Conservation (phyloP, 73 alveolate genomes). For the Stentor coeruleus region DNA sequence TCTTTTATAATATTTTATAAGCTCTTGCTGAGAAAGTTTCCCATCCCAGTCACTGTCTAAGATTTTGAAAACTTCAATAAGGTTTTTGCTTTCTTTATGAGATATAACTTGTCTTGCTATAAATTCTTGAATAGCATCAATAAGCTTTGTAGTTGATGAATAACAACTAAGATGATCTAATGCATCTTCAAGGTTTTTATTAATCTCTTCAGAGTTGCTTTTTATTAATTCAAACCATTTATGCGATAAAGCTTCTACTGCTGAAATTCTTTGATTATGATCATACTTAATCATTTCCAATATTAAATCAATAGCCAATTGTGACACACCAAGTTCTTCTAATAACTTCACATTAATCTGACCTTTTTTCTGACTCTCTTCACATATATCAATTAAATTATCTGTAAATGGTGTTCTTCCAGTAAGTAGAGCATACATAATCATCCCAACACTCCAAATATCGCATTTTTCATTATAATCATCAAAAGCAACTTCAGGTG, state of each 20-base stretch:
- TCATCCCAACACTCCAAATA: slow-evolving; percentile 16
- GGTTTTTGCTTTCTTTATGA: not conserved
- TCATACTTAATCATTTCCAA: slow-evolving; percentile 71
- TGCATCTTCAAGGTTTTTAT: not conserved
- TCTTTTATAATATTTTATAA: not conserved
- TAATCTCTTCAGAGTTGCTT: not conserved
- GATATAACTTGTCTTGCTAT: not conserved
- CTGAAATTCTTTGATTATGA: slow-evolving; percentile 67
- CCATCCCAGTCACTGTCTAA: not conserved
- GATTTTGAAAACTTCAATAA: not conserved
- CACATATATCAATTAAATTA: slow-evolving; percentile 47
- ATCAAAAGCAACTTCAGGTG: too few species aligned
- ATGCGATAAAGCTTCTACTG: slow-evolving; percentile 83
- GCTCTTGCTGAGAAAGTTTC: not conserved
- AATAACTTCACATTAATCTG: slow-evolving; percentile 29
- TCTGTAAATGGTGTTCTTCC: too few species aligned
- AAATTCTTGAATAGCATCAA: not conserved
- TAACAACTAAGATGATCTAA: too few species aligned
- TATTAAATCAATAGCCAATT: slow-evolving; percentile 58
- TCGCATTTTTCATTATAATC: not conserved
- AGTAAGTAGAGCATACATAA: too few species aligned
- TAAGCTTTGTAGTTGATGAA: not conserved
- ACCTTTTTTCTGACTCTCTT: slow-evolving; percentile 27
- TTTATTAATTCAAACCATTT: slow-evolving; percentile 55
- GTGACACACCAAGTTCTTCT: slow-evolving; percentile 19